A percentile compares a stretch with the other conserved stretches of the same genome.
These are phyloP conservation scores for Colletotrichum higginsianum DNA, from an alignment of 2,329 filamentous ascomycete species.

Conservation along the genomic window DNA sequence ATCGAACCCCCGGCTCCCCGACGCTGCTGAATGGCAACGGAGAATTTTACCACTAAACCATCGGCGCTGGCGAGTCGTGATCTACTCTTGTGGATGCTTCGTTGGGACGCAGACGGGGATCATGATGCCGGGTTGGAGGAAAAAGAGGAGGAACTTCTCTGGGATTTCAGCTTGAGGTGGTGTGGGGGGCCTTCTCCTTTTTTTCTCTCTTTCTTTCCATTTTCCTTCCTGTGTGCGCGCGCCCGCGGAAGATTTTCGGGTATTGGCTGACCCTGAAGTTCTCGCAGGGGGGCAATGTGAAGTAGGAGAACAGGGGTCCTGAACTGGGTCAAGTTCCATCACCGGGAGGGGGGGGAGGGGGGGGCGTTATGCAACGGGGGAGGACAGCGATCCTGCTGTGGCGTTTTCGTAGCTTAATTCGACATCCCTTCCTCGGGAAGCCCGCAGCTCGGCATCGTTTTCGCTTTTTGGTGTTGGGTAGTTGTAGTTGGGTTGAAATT, in stretches of 20 bases:
- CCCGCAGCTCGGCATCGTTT: no score
- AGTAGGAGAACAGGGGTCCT: neutral
- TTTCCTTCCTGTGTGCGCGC: no score
- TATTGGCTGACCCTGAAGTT: neutral
- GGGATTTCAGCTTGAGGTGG: neutral
- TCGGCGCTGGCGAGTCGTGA: neutral
- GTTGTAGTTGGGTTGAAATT: neutral
- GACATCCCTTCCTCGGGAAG: neutral
- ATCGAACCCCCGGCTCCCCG: conserved; percentile 27
- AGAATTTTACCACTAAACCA: conserved; percentile 29
- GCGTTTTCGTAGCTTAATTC: conserved; percentile 6
- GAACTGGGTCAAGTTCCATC: neutral
- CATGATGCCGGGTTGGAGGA: neutral
- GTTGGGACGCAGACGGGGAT: rapidly evolving
- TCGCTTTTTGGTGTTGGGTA: neutral
- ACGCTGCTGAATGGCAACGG: conserved; percentile 21
- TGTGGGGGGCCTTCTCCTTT: neutral
- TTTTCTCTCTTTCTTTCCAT: no score
- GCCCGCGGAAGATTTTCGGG: neutral
- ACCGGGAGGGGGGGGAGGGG: no score
- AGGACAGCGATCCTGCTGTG: neutral
- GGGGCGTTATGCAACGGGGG: neutral
- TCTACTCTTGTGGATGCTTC: neutral
- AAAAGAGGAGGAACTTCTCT: no score
- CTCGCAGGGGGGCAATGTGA: neutral